Base-by-base conservation (phyloP, 1,139 yeast genomes). In the Blastobotrys capitulatus region DNA sequence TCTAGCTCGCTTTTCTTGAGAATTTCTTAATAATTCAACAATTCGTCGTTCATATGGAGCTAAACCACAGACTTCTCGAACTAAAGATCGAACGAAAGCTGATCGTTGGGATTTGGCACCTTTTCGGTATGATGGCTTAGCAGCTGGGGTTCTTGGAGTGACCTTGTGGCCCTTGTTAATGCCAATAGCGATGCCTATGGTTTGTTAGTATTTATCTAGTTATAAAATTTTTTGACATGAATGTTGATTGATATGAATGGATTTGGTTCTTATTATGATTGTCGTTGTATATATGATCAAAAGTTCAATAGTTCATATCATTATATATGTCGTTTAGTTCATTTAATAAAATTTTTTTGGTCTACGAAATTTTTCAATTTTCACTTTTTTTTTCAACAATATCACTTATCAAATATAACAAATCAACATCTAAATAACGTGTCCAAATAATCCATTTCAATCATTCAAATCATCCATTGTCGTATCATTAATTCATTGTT, bases 1-100 rank as follows among this genome's bases (percentile, higher is more conserved):
- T 87, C 94, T 88, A 68, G 99, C 98, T 82, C 98, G 94, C 95
- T 94, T 94, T 81, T 94, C 99, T 84, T 96, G 96, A 73, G 97
- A 92, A 82, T 94, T 94, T 84, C 98, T 92, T 86, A 94, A 83
- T 80, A 94, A 83, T 80, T 94, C 99, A 72, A 94, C 86, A 75
- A 92, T 84, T 82, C 99, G 90, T 83, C 97, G 90, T 82, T 94
- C 98, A 79, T 94, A 94, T 78, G 99, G 98, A 66, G 99, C 97
- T 73, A 90, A 84, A 48, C 98, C 98, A 65, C 96, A 80, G 70
- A 94, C 97, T 80, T 94, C 99, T 74, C 84, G 84, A 77, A 92
- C 95, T 64, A 94, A 79, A 72, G 83, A 80, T 78, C 98, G 87
- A 72, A 94, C 98, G 72, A 94, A 94, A 57, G 79, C 79, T 69